These are phyloP conservation scores for Spathaspora gorwiae DNA, from an alignment of 805 yeast genomes.

Conservation along the genomic window DNA sequence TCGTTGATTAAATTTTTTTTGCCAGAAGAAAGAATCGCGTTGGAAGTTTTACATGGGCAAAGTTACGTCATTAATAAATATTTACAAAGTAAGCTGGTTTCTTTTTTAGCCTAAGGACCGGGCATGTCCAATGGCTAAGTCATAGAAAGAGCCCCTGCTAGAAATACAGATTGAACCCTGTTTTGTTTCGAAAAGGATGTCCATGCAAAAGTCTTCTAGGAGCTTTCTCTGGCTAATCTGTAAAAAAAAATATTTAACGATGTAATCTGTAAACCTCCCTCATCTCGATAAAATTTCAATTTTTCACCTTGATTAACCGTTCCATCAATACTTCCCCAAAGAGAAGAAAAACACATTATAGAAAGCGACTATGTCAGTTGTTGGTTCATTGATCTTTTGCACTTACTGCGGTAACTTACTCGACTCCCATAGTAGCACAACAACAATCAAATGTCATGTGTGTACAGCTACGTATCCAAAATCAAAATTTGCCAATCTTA, in stretches of 20 bases:
- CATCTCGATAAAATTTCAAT: background rate
- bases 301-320: background rate
- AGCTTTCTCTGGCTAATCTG: background rate
- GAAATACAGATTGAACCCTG: too few relatives aligned
- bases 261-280: background rate
- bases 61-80: too few relatives aligned
- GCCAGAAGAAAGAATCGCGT: too few relatives aligned
- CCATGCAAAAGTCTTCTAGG: background rate
- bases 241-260: background rate
- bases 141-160: too few relatives aligned
- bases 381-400: slow-evolving; percentile 93
- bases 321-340: too few relatives aligned
- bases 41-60: too few relatives aligned
- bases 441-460: slow-evolving; percentile 52
- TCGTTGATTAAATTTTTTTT: too few relatives aligned
- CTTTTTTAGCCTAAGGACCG: too few relatives aligned
- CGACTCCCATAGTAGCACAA: slow-evolving; percentile 54
- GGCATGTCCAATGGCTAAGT: too few relatives aligned
- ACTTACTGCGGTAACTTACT: slow-evolving; percentile 86
- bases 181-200: too few relatives aligned
- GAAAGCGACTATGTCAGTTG: slow-evolving; percentile 67
- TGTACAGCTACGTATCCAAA: slow-evolving; percentile 43
- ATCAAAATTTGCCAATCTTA: slow-evolving; percentile 64
- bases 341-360: background rate
- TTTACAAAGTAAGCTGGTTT: too few relatives aligned